Conservation (phyloP, 2,329 filamentous ascomycete species). For the Sporothrix brunneoviolacea region DNA sequence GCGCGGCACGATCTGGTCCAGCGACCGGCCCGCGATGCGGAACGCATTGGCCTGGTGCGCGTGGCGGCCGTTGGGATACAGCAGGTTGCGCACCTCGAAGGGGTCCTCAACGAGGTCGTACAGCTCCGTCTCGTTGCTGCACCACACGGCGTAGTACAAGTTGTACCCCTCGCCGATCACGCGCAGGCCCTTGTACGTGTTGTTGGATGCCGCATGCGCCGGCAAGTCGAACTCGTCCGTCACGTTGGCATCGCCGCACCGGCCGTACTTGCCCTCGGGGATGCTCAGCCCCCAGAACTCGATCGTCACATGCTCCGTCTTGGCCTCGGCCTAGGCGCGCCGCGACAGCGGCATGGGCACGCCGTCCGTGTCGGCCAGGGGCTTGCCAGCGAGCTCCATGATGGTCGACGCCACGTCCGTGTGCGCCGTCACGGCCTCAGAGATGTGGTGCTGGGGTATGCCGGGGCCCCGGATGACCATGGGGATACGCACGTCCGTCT, state of each 20-base stretch:
- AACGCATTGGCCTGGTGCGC: too few species aligned
- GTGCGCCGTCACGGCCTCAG: slow-evolving; percentile 46
- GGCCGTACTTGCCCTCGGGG: slow-evolving; percentile 27
- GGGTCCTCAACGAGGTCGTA: slow-evolving; percentile 47
- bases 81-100: slow-evolving; percentile 42
- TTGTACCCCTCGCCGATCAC: slow-evolving; percentile 48
- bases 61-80: slow-evolving; percentile 13
- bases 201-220: slow-evolving; percentile 26
- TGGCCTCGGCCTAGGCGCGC: slow-evolving; percentile 17
- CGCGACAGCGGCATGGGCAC: slow-evolving; percentile 40
- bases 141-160: slow-evolving; percentile 62
- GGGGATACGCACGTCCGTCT: slow-evolving; percentile 54
- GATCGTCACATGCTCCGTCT: slow-evolving; percentile 49
- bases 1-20: slow-evolving; percentile 36
- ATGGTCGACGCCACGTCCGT: slow-evolving; percentile 57
- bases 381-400: slow-evolving; percentile 34
- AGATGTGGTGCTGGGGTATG: slow-evolving; percentile 33
- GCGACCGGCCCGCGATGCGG: slow-evolving; percentile 26
- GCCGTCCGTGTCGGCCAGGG: slow-evolving; percentile 47
- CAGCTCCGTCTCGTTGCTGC: slow-evolving; percentile 58
- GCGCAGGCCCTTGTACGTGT: slow-evolving; percentile 55
- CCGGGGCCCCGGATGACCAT: slow-evolving; percentile 55
- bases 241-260: slow-evolving; percentile 7
- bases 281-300: slow-evolving; percentile 47
- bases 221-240: background rate